Percentiles rank a stretch among this genome's conserved stretches.
Evolutionary conservation across 768 basidiomycete genomes (phyloP).

Genomic region (Fibroporia radiculosa): DNA sequence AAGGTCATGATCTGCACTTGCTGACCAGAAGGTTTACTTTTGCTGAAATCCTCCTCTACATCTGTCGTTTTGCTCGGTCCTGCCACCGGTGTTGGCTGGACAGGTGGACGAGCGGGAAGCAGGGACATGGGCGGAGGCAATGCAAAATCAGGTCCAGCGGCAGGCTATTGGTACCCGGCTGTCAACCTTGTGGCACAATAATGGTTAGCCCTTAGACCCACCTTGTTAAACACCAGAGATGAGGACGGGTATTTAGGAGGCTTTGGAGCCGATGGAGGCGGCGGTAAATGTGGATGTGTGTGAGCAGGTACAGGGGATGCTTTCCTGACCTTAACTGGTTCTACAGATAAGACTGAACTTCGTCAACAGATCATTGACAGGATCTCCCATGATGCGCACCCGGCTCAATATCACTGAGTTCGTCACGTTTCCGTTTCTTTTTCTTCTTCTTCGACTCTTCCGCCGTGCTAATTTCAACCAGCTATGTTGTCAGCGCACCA

Average conservation of each 20-base stretch:
- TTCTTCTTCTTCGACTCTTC: constrained; percentile 69
- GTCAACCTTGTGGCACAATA: neutral
- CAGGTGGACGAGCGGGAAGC: constrained; percentile 53
- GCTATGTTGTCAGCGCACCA: neutral
- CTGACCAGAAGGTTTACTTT: constrained; percentile 60
- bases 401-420: constrained; percentile 63
- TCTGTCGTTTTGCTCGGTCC: constrained; percentile 80
- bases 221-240: constrained; percentile 42
- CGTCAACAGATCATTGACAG: neutral
- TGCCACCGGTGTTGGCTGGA: constrained; percentile 57
- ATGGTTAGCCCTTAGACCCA: constrained; percentile 17
- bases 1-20: constrained; percentile 71
- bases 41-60: constrained; percentile 86
- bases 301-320: constrained; percentile 41
- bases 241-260: constrained; percentile 44
- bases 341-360: constrained; percentile 22
- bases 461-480: constrained; percentile 22
- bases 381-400: constrained; percentile 26
- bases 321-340: constrained; percentile 41
- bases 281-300: constrained; percentile 24
- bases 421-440: constrained; percentile 79
- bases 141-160: constrained; percentile 53
- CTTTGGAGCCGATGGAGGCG: constrained; percentile 39
- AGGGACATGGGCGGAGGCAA: constrained; percentile 43
- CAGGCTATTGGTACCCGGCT: constrained; percentile 3